Evolutionary conservation across 2,329 filamentous ascomycete species (phyloP).

Genomic region (Simplicillium aogashimaense): DNA sequence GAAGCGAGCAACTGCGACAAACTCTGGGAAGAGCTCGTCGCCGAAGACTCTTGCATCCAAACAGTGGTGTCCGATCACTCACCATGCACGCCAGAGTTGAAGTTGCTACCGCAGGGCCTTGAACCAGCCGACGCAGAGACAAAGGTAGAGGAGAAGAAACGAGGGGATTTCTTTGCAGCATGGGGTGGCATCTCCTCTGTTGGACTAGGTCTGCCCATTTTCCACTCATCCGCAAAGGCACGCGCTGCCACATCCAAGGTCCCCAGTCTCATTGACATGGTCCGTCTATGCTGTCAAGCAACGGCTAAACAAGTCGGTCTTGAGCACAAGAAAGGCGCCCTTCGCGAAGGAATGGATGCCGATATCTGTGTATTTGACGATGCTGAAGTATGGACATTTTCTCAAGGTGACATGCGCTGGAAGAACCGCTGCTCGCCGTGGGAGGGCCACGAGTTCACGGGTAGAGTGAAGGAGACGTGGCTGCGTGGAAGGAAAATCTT

Average conservation of each 20-base stretch:
- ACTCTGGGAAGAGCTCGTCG: conserved; percentile 74
- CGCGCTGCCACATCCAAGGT: conserved; percentile 39
- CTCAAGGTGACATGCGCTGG: conserved; percentile 78
- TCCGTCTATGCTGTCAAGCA: conserved; percentile 74
- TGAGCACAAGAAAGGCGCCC: conserved; percentile 65
- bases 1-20: conserved; percentile 71
- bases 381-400: conserved; percentile 63
- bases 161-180: conserved; percentile 85
- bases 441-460: conserved; percentile 68
- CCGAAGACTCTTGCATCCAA: conserved; percentile 67
- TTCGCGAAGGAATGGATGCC: conserved; percentile 74
- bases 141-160: conserved; percentile 19
- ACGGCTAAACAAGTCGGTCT: conserved; percentile 85
- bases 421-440: conserved; percentile 89
- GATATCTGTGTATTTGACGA: conserved; percentile 93
- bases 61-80: conserved; percentile 95
- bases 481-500: conserved; percentile 69
- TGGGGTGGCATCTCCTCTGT: conserved; percentile 97
- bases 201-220: conserved; percentile 81
- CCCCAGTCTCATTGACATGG: conserved; percentile 63
- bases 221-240: conserved; percentile 67
- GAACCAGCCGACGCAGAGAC: conserved; percentile 19
- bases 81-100: conserved; percentile 89
- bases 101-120: conserved; percentile 68
- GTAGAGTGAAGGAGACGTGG: conserved; percentile 80